Evolutionary conservation across 2,329 filamentous ascomycete genomes (phyloP), one percentile per base, ranked within the genome.

Genomic region (Hansfordia pulvinata): DNA sequence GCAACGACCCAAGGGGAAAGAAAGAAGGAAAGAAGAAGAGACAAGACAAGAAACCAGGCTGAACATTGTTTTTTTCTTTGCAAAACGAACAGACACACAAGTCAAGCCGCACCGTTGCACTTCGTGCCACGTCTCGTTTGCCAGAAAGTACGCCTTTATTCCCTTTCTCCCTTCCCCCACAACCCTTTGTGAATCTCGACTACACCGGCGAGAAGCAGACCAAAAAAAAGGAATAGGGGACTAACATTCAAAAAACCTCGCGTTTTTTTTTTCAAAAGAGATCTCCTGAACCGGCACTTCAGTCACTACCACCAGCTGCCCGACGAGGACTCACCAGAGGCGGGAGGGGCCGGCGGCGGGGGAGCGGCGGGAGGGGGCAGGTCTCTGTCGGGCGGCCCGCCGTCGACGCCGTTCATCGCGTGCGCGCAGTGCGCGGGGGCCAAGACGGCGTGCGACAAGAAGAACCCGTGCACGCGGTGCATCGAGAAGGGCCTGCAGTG

Each of bases 91-190:
- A 69, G 64, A 69, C 32, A 69, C 64, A 31, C 63, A 67, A 37
- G 60, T 68, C 21, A 68, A 68, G 40, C 63, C 63, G 8, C 55
- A 66, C 36, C 52, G 56, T 20, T 69, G 64, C 35, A 50, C 47
- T 28, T 47, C 51, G 19, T 69, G 64, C 35, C 54, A 60, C 24
- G 46, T 68, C 5, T 59, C 54, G 3, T 69, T 66, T 41, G 53
- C 60, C 15, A 44, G 63, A 46, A 60, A 58, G 62, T 59, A 47
- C 7, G 23, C 9, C 4, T 8, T 4, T 8, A 35, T 48, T 38
- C 21, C 28, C 17, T 22, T 18, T 20, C 10, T 17, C 13, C 19
- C 11, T 11, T 25, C 20, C 17, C 20, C 24, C 4, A 25, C 21
- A 10, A n/a, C n/a, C n/a, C n/a, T n/a, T n/a, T n/a, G n/a, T n/a